Base-by-base conservation (phyloP, 352 stramenopile species). In the Phytophthora uliginosa region DNA sequence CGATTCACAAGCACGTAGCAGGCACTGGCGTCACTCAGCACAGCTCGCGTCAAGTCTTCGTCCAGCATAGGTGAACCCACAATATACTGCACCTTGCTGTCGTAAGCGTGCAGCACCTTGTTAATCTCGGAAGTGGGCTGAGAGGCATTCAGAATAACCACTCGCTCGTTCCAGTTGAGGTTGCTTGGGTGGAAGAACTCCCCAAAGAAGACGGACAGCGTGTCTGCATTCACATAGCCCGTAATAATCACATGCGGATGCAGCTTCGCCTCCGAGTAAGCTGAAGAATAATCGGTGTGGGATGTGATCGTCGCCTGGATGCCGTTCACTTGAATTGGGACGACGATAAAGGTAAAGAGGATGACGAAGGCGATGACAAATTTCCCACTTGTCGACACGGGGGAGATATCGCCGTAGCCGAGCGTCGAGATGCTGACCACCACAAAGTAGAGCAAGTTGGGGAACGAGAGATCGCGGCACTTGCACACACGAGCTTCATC, bases 111-210 rank as follows among this genome's bases (percentile, higher is more conserved):
- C n/a, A 95, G 70, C 22, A 94, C 78, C 65, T 92, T 93, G 63
- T 90, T 92, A 28, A 95, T 83, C 20, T 94, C 84, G 13, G 82
- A 56, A 0, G 78, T 82, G 5, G 90, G 90, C 18, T 84, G 86
- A 3, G 77, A 66, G 3, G 87, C 74, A 50, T 93, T 89, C 8
- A 97, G 18, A 18, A 97, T 93, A 15, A 97, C 86, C 6, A 94
- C 79, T 13, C 90, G 83, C 48, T 94, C 88, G 61, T 94, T 94
- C 83, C 88, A 94, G 53, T 95, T 93, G 24, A 95, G 64, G 51
- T 97, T 95, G 59, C 85, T 90, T 0, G 88, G 66, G 60, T 97
- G 90, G 61, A 97, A 97, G 64, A 96, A 95, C 66, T 97, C 86
- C 0, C 65, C 61, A n/a, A 95, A 85, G 63, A 97, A 97, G 10